phyloP scores from a whole-genome alignment of 148 eudicot species.

The Cornus controversa region DNA sequence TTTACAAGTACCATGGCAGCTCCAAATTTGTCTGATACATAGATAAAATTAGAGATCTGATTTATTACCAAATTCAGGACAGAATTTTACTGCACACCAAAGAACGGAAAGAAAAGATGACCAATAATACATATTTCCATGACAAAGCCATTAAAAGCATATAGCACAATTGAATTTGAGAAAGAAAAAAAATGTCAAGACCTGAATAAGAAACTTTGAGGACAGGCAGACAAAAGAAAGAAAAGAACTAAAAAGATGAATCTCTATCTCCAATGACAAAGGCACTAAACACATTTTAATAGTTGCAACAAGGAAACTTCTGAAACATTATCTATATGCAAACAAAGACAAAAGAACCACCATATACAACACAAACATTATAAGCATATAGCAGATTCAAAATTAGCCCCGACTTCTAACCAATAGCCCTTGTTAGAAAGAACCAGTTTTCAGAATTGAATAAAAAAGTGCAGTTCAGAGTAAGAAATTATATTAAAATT shows the following conservation, averaged over 20 bases:
- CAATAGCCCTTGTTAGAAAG: background rate
- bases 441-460: background rate
- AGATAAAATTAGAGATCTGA: background rate
- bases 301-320: background rate
- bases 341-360: background rate
- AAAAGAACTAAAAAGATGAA: background rate
- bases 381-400: background rate
- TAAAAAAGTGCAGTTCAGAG: background rate
- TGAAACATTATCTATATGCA: background rate
- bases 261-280: background rate
- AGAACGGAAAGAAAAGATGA: background rate
- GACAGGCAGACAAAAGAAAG: background rate
- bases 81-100: background rate
- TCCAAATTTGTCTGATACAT: conserved; percentile 60
- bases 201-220: background rate
- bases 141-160: background rate
- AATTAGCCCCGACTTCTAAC: background rate
- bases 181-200: background rate
- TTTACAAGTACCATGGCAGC: conserved; percentile 72
- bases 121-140: background rate
- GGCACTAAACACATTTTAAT: background rate
- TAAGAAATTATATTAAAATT: background rate
- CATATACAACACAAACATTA: background rate
- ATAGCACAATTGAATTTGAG: background rate
- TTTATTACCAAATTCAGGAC: background rate